A percentile compares a stretch with the other conserved stretches of the same genome.
Conservation (phyloP, 192 early-diverging fungal species). For the Pilaira anomala region DNA sequence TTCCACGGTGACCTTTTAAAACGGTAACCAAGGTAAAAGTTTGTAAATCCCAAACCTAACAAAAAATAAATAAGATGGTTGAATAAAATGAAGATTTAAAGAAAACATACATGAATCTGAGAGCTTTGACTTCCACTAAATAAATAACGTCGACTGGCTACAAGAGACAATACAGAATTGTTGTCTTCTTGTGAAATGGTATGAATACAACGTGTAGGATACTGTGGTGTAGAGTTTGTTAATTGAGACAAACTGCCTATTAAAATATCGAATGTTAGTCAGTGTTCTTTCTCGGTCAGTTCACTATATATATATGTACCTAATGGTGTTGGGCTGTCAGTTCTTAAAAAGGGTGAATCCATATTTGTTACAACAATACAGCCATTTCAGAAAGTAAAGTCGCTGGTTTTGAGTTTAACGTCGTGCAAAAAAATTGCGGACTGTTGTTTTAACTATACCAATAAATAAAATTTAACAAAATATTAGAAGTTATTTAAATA, state of each 20-base stretch:
- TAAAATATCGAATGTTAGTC: neutral
- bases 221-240: conserved; percentile 15
- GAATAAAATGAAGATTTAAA: too few relatives aligned
- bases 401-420: too few relatives aligned
- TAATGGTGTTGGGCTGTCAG: conserved; percentile 14
- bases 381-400: too few relatives aligned
- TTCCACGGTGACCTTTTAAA: conserved; percentile 50
- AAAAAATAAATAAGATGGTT: too few relatives aligned
- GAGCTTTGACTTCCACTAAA: conserved; percentile 69
- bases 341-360: conserved; percentile 10
- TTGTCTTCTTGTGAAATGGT: conserved; percentile 52
- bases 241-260: conserved; percentile 28
- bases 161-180: conserved; percentile 60
- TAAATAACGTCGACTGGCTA: conserved; percentile 51
- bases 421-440: neutral
- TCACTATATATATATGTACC: neutral
- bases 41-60: conserved; percentile 49
- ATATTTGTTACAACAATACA: too few relatives aligned
- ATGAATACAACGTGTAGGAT: conserved; percentile 39
- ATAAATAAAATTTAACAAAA: too few relatives aligned
- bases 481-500: too few relatives aligned
- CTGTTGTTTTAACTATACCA: too few relatives aligned
- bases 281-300: neutral
- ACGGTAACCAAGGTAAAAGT: conserved; percentile 46
- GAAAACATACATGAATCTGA: conserved; percentile 54